Evolutionary conservation across 2,329 filamentous ascomycete species (phyloP).

Genomic region (Colletotrichum paranaense): DNA sequence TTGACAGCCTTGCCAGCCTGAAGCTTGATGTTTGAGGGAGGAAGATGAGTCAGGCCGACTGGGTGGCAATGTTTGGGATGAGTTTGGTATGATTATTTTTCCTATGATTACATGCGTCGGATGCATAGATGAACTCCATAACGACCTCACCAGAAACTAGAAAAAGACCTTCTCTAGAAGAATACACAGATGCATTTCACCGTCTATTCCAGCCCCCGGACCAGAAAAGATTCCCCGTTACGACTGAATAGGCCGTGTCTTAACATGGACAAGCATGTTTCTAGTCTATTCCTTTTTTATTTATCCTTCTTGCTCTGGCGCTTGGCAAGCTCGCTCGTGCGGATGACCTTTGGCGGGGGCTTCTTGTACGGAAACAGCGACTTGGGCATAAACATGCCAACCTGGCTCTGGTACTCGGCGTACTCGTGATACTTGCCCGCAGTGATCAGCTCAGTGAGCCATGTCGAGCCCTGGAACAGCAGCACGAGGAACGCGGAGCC

Average conservation of each 20-base stretch:
- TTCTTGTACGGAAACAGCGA: constrained; percentile 56
- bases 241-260: too few species aligned
- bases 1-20: constrained; percentile 86
- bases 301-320: constrained; percentile 54
- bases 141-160: constrained; percentile 14
- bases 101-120: not conserved
- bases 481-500: constrained; percentile 78
- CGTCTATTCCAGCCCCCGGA: not conserved
- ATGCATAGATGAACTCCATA: constrained; percentile 16
- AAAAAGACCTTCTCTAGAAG: constrained; percentile 7
- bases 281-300: not conserved
- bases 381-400: constrained; percentile 85
- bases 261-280: too few species aligned
- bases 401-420: constrained; percentile 81
- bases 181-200: constrained; percentile 12
- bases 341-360: constrained; percentile 58
- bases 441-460: constrained; percentile 86
- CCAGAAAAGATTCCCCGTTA: not conserved
- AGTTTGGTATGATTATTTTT: constrained; percentile 4
- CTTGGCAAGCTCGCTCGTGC: constrained; percentile 62
- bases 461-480: constrained; percentile 91
- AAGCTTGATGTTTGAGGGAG: constrained; percentile 51
- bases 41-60: constrained; percentile 24
- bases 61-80: not conserved
- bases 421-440: constrained; percentile 90